Evolutionary conservation across 2,329 filamentous ascomycete species (phyloP).

Genomic region (Scortechinia acanthostroma): DNA sequence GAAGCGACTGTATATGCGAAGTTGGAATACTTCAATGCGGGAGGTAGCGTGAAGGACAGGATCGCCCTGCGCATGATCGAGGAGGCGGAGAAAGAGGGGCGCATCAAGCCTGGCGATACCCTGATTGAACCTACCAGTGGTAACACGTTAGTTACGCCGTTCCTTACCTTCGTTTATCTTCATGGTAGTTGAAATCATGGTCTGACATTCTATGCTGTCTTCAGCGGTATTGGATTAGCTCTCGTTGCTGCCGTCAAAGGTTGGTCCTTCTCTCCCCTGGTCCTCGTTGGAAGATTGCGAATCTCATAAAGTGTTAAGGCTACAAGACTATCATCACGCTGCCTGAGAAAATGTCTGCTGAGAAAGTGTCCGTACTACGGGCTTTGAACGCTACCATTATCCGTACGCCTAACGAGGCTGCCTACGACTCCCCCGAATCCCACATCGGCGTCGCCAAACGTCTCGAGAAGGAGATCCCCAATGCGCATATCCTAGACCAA

Average conservation of each 20-base stretch:
- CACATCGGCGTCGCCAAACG: slow-evolving; percentile 91
- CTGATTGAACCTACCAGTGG: slow-evolving; percentile 96
- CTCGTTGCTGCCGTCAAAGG: slow-evolving; percentile 92
- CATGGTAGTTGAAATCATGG: not conserved
- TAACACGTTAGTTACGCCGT: slow-evolving; percentile 51
- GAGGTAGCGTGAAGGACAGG: slow-evolving; percentile 87
- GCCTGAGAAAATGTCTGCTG: slow-evolving; percentile 97
- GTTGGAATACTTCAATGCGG: slow-evolving; percentile 87
- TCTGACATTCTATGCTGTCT: not conserved
- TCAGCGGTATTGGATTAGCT: slow-evolving; percentile 77
- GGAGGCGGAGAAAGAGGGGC: slow-evolving; percentile 80
- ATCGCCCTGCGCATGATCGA: slow-evolving; percentile 97
- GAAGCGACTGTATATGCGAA: slow-evolving; percentile 90
- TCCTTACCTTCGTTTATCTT: not conserved
- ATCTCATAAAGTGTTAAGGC: slow-evolving; percentile 7
- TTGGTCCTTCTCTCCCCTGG: not conserved
- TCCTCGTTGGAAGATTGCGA: not conserved
- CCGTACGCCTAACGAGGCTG: slow-evolving; percentile 89
- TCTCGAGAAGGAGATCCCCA: slow-evolving; percentile 89
- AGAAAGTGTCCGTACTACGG: slow-evolving; percentile 91
- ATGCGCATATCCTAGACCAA: slow-evolving; percentile 94
- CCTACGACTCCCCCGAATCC: slow-evolving; percentile 87
- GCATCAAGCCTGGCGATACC: slow-evolving; percentile 94
- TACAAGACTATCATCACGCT: slow-evolving; percentile 98
- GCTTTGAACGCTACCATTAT: slow-evolving; percentile 96